Evolutionary conservation across 139 green algal species (phyloP).

Genomic region (Coccomyxa sp.): DNA sequence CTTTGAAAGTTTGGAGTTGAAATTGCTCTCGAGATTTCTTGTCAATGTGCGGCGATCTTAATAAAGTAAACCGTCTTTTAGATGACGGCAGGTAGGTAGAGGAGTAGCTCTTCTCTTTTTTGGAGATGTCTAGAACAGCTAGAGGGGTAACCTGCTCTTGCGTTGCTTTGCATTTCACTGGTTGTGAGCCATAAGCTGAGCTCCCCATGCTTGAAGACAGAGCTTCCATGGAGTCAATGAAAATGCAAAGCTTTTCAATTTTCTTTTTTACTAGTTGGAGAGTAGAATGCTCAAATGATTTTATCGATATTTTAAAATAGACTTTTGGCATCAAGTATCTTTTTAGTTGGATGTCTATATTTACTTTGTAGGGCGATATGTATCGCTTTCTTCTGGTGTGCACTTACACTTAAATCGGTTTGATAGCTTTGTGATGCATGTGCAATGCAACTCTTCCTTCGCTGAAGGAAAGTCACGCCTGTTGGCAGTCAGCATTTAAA

Average conservation of each 20-base stretch:
- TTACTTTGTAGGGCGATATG: not conserved
- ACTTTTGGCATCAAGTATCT: conserved; percentile 5
- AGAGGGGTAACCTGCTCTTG: too few species aligned
- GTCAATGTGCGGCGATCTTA: conserved; percentile 14
- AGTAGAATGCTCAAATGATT: not conserved
- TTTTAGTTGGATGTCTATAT: conserved; percentile 1
- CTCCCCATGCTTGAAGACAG: too few species aligned
- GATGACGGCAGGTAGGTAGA: not conserved
- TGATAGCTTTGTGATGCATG: not conserved
- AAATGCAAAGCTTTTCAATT: not conserved
- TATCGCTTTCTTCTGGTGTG: not conserved
- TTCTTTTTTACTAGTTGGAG: not conserved
- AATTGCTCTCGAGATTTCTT: conserved; percentile 16
- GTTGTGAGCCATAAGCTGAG: too few species aligned
- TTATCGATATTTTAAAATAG: not conserved
- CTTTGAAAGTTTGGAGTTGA: conserved; percentile 6
- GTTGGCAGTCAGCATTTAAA: not conserved
- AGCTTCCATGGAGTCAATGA: not conserved
- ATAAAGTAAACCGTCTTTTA: conserved; percentile 9
- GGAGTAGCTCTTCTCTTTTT: not conserved
- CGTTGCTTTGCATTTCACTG: too few species aligned
- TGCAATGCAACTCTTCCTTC: too few species aligned
- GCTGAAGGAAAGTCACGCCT: too few species aligned
- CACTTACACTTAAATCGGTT: not conserved
- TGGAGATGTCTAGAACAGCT: not conserved